phyloP scores from a whole-genome alignment of 306 rosid species.

The Aeschynomene evenia region DNA sequence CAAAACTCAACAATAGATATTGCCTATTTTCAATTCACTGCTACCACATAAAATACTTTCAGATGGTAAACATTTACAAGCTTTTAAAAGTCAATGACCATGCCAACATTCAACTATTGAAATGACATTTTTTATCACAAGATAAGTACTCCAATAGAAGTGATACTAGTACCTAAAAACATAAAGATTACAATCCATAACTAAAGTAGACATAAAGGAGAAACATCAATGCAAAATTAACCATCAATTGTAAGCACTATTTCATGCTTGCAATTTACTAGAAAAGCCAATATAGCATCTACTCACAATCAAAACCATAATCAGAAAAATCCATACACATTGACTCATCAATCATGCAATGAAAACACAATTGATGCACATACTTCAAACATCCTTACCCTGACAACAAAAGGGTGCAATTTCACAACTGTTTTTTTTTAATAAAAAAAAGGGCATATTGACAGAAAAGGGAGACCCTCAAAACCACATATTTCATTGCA shows the following conservation, averaged over 20 bases:
- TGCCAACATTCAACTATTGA: slow-evolving; percentile 14
- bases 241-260: slow-evolving; percentile 7
- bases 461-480: slow-evolving; percentile 6
- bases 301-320: neutral
- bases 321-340: neutral
- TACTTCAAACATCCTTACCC: slow-evolving; percentile 3
- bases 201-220: neutral
- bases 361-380: slow-evolving; percentile 12
- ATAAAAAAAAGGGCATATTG: neutral
- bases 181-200: slow-evolving; percentile 17
- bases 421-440: neutral
- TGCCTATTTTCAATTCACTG: slow-evolving; percentile 24
- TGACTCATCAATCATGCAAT: neutral
- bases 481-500: slow-evolving; percentile 2
- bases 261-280: neutral
- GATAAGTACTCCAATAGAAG: slow-evolving; percentile 15
- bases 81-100: slow-evolving; percentile 1
- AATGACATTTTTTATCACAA: slow-evolving; percentile 6
- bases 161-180: slow-evolving; percentile 9
- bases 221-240: slow-evolving; percentile 11
- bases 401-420: neutral
- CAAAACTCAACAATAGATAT: neutral
- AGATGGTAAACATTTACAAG: slow-evolving; percentile 1
- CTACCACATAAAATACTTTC: slow-evolving; percentile 5
- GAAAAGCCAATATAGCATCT: slow-evolving; percentile 4